These are phyloP conservation scores for Komagataea norvegica DNA, from an alignment of 1,139 yeast species.

Conservation along the genomic window DNA sequence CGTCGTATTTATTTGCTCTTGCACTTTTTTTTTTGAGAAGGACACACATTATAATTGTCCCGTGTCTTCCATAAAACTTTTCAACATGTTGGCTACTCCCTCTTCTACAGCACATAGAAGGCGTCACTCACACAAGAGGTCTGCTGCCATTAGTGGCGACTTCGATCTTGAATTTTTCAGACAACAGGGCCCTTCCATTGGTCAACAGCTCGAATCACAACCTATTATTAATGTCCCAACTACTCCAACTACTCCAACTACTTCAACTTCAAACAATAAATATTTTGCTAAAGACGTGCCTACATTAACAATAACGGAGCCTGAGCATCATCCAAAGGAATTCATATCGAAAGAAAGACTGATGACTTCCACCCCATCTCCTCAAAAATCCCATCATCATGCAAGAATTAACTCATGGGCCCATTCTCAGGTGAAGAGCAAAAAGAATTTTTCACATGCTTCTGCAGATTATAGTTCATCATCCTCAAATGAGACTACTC, in stretches of 20 bases:
- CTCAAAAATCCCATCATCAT: constrained; percentile 20
- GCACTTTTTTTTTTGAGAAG: not conserved
- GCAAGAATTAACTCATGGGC: constrained; percentile 24
- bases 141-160: constrained; percentile 73
- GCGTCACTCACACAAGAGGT: constrained; percentile 62
- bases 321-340: constrained; percentile 2
- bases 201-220: constrained; percentile 11
- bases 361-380: constrained; percentile 19
- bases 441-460: not conserved
- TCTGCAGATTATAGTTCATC: constrained; percentile 18
- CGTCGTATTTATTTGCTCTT: not conserved
- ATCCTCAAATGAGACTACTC: constrained; percentile 25
- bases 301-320: constrained; percentile 15
- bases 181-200: constrained; percentile 23
- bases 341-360: not conserved
- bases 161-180: constrained; percentile 42
- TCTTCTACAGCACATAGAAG: constrained; percentile 29
- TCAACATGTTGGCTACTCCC: constrained; percentile 13
- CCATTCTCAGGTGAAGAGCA: constrained; percentile 11
- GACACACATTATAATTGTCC: no score
- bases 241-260: constrained; percentile 1
- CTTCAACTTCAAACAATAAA: no score
- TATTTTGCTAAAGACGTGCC: constrained; percentile 16
- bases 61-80: constrained; percentile 1
- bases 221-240: constrained; percentile 18